Evolutionary conservation across 352 stramenopile genomes (phyloP).

Genomic region (Plasmopara halstedii): DNA sequence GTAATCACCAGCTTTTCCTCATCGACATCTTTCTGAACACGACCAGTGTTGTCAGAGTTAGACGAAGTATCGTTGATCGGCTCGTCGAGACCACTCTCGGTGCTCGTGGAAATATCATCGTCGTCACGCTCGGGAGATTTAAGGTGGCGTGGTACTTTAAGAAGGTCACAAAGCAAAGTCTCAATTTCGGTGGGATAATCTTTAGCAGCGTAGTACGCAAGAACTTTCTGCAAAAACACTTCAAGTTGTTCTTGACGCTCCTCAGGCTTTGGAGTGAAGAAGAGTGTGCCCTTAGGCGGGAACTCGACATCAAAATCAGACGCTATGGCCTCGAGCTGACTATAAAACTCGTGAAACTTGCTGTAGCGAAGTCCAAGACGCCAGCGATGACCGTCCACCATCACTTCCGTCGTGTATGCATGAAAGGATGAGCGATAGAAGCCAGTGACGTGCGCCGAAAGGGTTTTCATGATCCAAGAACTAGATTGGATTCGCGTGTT

Average conservation of each 20-base stretch:
- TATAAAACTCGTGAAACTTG: constrained; percentile 54
- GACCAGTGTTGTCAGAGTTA: constrained; percentile 5
- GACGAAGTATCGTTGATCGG: constrained; percentile 11
- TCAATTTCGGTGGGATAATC: constrained; percentile 24
- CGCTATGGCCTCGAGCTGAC: constrained; percentile 32
- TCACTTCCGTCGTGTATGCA: constrained; percentile 55
- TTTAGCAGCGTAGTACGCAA: constrained; percentile 31
- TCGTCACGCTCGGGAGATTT: constrained; percentile 19
- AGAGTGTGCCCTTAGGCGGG: constrained; percentile 54
- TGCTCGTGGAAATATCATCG: constrained; percentile 27
- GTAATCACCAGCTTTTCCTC: constrained; percentile 2
- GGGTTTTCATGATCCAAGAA: constrained; percentile 18
- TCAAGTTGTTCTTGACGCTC: constrained; percentile 55
- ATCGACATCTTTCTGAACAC: constrained; percentile 1
- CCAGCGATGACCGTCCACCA: constrained; percentile 29
- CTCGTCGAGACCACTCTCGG: constrained; percentile 28
- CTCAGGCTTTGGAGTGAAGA: constrained; percentile 51
- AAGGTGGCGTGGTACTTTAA: constrained; percentile 41
- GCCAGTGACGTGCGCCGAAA: constrained; percentile 38
- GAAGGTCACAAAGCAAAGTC: constrained; percentile 44
- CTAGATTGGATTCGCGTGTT: background rate
- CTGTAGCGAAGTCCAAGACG: constrained; percentile 58
- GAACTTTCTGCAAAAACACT: constrained; percentile 43
- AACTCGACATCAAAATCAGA: constrained; percentile 46
- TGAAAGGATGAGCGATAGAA: constrained; percentile 37